Base-by-base conservation (phyloP, 208 protist species). In the Naegleria fowleri region DNA sequence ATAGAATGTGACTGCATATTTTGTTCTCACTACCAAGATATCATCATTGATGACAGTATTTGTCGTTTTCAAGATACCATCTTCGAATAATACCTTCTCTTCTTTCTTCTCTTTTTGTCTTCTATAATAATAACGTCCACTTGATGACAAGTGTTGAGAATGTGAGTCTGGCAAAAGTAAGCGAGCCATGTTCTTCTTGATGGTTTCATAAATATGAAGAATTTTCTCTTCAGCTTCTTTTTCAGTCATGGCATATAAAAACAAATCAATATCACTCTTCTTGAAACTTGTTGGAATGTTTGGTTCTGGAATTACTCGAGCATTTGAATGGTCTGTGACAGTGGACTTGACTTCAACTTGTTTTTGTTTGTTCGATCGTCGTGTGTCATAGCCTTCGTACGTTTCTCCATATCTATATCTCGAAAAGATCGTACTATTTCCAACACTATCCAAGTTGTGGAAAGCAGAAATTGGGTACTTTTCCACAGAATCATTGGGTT, bases 171-270 rank as follows among this genome's bases (percentile, higher is more conserved):
- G 11, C 41, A 29, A 33, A 29, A 43, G 4, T 51, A 6, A 19
- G 0, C 22, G 16, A 36, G 25, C 40, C n/a, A 58, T 39, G 33
- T 88, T 88, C n/a, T 88, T 58, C 41, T 88, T 88, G 4, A 88
- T 58, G 0, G 36, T 58, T 48, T 88, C 9, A 19, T 59, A 48
- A 58, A 88, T 88, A 39, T 88, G n/a, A 36, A 5, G 51, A 25
- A 88, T 38, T 38, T 88, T 88, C 11, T 88, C 85, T 33, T 36
- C 43, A 25, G 85, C 85, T 88, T 88, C 22, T 41, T 48, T 16
- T 39, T 86, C 83, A n/a, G 15, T 86, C 15, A 40, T 29, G 41
- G 39, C 83, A 86, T 86, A 86, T 16, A 86, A 43, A 43, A 86
- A 86, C 4, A 86, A 15, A 43, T 86, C 83, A 43, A 86, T 86